These are phyloP conservation scores for Phoma herbarum DNA, from an alignment of 2,329 filamentous ascomycete genomes.

Conservation along the genomic window DNA sequence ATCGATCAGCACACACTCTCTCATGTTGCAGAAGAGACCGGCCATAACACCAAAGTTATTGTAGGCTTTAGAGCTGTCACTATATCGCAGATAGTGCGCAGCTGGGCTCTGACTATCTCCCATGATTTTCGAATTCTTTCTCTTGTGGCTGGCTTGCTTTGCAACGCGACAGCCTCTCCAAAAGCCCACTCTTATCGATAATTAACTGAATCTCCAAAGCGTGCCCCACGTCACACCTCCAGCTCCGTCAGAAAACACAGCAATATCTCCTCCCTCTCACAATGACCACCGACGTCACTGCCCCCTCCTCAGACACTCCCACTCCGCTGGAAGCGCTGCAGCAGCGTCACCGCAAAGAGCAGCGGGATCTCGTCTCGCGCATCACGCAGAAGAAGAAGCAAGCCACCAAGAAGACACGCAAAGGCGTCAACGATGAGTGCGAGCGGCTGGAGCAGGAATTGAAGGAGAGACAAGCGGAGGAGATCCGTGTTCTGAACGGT, in stretches of 20 bases:
- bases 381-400: conserved; percentile 97
- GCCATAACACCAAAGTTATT: no score
- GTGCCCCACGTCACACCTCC: conserved; percentile 9
- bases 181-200: no score
- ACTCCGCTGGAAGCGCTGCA: conserved; percentile 75
- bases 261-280: conserved; percentile 15
- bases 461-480: conserved; percentile 62
- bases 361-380: conserved; percentile 82
- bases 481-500: conserved; percentile 56
- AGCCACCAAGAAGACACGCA: conserved; percentile 81
- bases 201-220: background rate
- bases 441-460: conserved; percentile 65
- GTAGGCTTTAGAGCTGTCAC: no score
- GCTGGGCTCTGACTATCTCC: no score
- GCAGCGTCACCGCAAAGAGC: conserved; percentile 84
- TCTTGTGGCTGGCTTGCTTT: no score
- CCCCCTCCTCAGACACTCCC: conserved; percentile 25
- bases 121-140: no score
- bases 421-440: conserved; percentile 69
- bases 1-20: no score
- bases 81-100: no score
- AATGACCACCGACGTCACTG: conserved; percentile 13
- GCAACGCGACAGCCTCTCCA: no score
- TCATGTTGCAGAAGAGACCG: no score
- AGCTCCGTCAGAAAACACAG: background rate